phyloP scores from a whole-genome alignment of 345 rosid species.

The Arabidopsis suecica region DNA sequence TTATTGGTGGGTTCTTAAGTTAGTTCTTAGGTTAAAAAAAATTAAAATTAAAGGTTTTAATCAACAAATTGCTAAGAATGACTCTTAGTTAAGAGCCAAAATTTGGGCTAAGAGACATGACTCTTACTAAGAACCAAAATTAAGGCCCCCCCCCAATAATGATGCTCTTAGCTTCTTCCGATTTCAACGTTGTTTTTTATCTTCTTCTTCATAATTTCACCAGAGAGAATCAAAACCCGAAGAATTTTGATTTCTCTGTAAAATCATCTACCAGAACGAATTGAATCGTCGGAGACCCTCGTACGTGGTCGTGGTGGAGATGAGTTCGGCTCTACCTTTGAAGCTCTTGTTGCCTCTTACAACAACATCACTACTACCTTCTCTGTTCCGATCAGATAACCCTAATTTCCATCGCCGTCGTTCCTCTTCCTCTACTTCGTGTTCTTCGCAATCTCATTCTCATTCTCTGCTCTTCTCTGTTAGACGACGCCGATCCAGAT shows the following conservation, averaged over 20 bases:
- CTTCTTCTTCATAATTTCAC: neutral
- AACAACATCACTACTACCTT: slow-evolving; percentile 19
- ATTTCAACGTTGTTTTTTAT: slow-evolving; percentile 7
- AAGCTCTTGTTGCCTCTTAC: slow-evolving; percentile 54
- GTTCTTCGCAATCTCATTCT: slow-evolving; percentile 4
- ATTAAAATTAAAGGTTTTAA: no score
- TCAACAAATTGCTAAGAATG: no score
- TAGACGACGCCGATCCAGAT: slow-evolving; percentile 37
- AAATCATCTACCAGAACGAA: neutral
- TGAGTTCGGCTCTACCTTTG: slow-evolving; percentile 53
- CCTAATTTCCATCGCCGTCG: slow-evolving; percentile 42
- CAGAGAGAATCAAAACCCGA: neutral
- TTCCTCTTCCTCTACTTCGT: slow-evolving; percentile 19
- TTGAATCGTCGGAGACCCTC: neutral
- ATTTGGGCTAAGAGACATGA: no score
- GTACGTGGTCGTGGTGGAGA: slow-evolving; percentile 24
- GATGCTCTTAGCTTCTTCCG: no score
- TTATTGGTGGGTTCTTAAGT: no score
- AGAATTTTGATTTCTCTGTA: neutral
- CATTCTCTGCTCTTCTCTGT: neutral
- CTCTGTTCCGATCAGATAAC: slow-evolving; percentile 46
- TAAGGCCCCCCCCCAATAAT: no score
- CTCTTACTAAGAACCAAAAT: no score
- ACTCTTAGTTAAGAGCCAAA: no score
- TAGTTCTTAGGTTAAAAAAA: no score